Evolutionary conservation across 768 basidiomycete genomes (phyloP).

Genomic region (Paxillus rubicundulus): DNA sequence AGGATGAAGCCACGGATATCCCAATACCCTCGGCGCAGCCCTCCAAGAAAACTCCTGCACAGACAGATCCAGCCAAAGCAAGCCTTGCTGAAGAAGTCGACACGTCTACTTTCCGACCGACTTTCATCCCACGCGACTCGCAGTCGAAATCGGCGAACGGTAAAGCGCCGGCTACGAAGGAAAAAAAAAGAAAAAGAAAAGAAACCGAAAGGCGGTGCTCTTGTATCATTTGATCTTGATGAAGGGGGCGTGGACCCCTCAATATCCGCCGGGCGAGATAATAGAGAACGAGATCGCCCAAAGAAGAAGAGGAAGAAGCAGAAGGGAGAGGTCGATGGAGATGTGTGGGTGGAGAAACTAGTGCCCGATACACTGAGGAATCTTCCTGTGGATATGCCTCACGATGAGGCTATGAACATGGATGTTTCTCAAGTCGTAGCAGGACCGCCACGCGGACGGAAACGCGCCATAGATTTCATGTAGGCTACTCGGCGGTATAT

Average conservation of each 20-base stretch:
- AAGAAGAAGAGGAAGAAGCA: slow-evolving; percentile 44
- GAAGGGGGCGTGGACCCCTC: slow-evolving; percentile 49
- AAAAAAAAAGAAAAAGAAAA: slow-evolving; percentile 48
- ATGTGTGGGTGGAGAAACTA: slow-evolving; percentile 71
- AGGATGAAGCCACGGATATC: slow-evolving; percentile 3
- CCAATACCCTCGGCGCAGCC: slow-evolving; percentile 8
- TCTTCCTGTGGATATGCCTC: slow-evolving; percentile 20
- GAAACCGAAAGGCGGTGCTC: slow-evolving; percentile 42
- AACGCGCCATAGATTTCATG: slow-evolving; percentile 76
- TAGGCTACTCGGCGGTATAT: slow-evolving; percentile 29
- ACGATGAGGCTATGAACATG: slow-evolving; percentile 8
- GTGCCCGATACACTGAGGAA: slow-evolving; percentile 47
- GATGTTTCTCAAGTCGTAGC: slow-evolving; percentile 19
- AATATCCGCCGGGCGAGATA: slow-evolving; percentile 30
- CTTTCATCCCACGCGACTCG: slow-evolving; percentile 62
- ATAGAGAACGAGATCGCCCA: slow-evolving; percentile 35
- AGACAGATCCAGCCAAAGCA: not conserved
- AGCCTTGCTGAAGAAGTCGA: slow-evolving; percentile 40
- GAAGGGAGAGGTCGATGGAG: slow-evolving; percentile 44
- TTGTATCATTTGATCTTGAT: slow-evolving; percentile 79
- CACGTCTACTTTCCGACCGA: slow-evolving; percentile 79
- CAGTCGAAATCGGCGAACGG: slow-evolving; percentile 41
- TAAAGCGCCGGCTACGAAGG: slow-evolving; percentile 43
- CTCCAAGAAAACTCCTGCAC: slow-evolving; percentile 7
- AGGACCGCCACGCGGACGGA: slow-evolving; percentile 45